Evolutionary conservation across 768 basidiomycete genomes (phyloP), one percentile per base, ranked within the genome.

Genomic region (Chlorophyllum brunneum): DNA sequence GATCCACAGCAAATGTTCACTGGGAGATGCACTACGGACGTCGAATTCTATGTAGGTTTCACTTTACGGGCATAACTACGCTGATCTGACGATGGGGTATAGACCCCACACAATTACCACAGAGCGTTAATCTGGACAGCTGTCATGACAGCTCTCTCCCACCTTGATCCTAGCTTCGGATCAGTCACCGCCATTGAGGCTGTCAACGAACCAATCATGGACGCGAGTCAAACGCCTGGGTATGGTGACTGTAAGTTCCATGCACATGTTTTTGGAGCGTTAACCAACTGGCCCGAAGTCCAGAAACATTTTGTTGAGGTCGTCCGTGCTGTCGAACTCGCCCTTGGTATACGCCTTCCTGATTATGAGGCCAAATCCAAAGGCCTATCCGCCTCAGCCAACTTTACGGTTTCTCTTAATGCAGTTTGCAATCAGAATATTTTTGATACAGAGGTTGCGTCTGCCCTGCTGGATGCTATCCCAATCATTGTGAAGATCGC

Each of bases 101-200:
- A 87, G 88, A 90, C 84, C 1, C 69, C 71, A 3, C 70, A 78
- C 47, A 92, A 92, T 63, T 92, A 88, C 56, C 78, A 81, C 54
- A 83, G 89, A 5, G 89, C 89, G 6, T 70, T 92, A 40, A 68
- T 84, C n/a, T 92, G 89, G 89, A 81, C 87, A 0, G 82, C 82
- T 10, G 85, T 91, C 16, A 90, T 91, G 83, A 85, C 89, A 0
- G 66, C 77, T 8, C 69, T 92, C 3, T 69, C 85, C 1, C 89
- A 92, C 58, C 66, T 86, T 29, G 83, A 90, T 61, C 75, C 87
- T 4, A 68, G 71, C 34, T 92, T 92, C 60, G 67, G 58, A 15
- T 79, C 71, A 27, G 87, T 86, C 15, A 82, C 85, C 37, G 71
- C 85, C 1, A 84, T 92, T 26, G 78, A 92, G 58, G 89, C 89